Percentiles rank a stretch among this genome's conserved stretches.
Evolutionary conservation across 257 asterid genomes (phyloP).

Genomic region (Scutellaria barbata): DNA sequence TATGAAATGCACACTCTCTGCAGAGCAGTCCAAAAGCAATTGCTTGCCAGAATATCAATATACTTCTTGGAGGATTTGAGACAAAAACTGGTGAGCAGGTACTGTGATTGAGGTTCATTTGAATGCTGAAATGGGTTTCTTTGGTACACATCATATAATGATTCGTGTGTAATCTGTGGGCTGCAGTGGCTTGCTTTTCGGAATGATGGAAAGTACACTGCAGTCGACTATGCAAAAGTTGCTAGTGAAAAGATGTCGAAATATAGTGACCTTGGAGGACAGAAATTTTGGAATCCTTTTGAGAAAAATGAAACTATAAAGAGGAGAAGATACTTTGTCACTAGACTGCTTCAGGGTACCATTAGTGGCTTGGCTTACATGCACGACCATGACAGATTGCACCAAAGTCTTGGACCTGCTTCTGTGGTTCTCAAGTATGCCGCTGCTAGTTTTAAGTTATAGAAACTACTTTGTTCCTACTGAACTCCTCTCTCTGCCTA

Average conservation of each 20-base stretch:
- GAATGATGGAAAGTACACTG: slow-evolving; percentile 82
- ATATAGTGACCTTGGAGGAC: slow-evolving; percentile 50
- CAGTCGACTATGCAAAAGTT: slow-evolving; percentile 82
- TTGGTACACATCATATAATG: not conserved
- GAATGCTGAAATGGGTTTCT: slow-evolving; percentile 16
- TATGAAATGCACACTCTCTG: slow-evolving; percentile 34
- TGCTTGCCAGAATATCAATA: slow-evolving; percentile 65
- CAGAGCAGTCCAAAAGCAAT: slow-evolving; percentile 60
- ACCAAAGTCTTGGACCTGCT: slow-evolving; percentile 97
- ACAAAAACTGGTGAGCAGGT: slow-evolving; percentile 97
- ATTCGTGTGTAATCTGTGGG: slow-evolving; percentile 24
- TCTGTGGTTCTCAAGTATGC: slow-evolving; percentile 84
- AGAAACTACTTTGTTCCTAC: slow-evolving; percentile 10
- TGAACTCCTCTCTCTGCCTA: slow-evolving; percentile 5
- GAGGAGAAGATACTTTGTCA: slow-evolving; percentile 66
- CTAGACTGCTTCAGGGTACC: slow-evolving; percentile 73
- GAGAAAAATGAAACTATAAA: slow-evolving; percentile 70
- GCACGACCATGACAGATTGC: slow-evolving; percentile 79
- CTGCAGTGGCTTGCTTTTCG: slow-evolving; percentile 94
- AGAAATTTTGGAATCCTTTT: slow-evolving; percentile 78
- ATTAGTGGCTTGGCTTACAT: slow-evolving; percentile 75
- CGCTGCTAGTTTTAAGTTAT: slow-evolving; percentile 17
- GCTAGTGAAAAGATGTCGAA: slow-evolving; percentile 74
- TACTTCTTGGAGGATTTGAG: slow-evolving; percentile 94
- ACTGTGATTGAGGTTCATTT: slow-evolving; percentile 14